A percentile compares a stretch with the other conserved stretches of the same genome.
phyloP scores from a whole-genome alignment of 2,329 filamentous ascomycete species.

The Pseudogymnoascus sp. region DNA sequence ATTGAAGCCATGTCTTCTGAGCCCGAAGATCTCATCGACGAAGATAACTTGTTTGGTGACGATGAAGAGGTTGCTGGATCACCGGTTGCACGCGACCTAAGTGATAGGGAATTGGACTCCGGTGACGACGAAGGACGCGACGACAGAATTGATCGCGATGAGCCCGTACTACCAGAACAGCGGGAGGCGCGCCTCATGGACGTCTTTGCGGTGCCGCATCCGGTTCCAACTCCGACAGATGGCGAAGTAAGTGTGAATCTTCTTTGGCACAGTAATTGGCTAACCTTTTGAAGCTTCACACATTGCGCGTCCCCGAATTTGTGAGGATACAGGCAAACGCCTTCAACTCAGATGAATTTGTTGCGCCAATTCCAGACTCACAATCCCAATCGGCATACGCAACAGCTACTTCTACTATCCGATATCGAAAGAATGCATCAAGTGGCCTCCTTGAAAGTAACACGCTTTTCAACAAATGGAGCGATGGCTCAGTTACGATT shows the following conservation, averaged over 20 bases:
- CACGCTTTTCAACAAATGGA: slow-evolving; percentile 68
- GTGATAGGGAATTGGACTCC: slow-evolving; percentile 56
- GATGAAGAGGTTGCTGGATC: slow-evolving; percentile 34
- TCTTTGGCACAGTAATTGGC: slow-evolving; percentile 23
- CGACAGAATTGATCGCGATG: slow-evolving; percentile 44
- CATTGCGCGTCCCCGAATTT: slow-evolving; percentile 66
- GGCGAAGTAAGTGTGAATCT: slow-evolving; percentile 47
- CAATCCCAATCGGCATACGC: slow-evolving; percentile 43
- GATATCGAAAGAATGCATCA: slow-evolving; percentile 60
- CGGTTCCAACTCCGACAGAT: slow-evolving; percentile 63
- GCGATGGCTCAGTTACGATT: slow-evolving; percentile 69
- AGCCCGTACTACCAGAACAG: slow-evolving; percentile 34
- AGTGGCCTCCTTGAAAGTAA: slow-evolving; percentile 66
- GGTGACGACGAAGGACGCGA: slow-evolving; percentile 55
- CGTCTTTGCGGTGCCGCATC: slow-evolving; percentile 60
- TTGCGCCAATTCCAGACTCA: slow-evolving; percentile 53
- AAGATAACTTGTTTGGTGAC: slow-evolving; percentile 57
- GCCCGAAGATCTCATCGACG: slow-evolving; percentile 36
- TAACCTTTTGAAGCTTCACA: slow-evolving; percentile 49
- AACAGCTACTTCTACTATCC: slow-evolving; percentile 57
- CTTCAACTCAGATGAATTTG: slow-evolving; percentile 60
- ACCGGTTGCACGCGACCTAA: slow-evolving; percentile 34
- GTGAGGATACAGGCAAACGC: slow-evolving; percentile 61
- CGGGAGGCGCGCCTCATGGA: slow-evolving; percentile 51
- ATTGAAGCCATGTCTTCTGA: slow-evolving; percentile 15